Evolutionary conservation across 2,329 filamentous ascomycete genomes (phyloP).

Genomic region (Pestalotiopsis sp.): DNA sequence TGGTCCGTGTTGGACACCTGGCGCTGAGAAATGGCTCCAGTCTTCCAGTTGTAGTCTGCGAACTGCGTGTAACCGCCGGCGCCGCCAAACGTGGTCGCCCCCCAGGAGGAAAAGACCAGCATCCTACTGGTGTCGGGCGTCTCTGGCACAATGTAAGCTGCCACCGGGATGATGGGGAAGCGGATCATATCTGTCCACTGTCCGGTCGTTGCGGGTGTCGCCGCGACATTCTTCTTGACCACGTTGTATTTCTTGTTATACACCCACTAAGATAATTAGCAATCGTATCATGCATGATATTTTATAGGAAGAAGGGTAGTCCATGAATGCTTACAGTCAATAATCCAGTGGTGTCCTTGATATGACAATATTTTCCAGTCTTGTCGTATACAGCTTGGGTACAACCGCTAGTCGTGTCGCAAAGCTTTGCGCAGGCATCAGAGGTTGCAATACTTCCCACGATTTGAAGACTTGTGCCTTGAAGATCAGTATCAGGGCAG

Average conservation of each 20-base stretch:
- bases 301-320: background rate
- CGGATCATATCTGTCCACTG: conserved; percentile 25
- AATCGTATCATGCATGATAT: background rate
- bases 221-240: conserved; percentile 10
- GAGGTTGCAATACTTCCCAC: conserved; percentile 1
- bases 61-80: conserved; percentile 17
- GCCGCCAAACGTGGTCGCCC: conserved; percentile 1
- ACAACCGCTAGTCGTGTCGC: conserved; percentile 8
- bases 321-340: background rate
- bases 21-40: conserved; percentile 15
- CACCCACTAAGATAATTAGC: conserved; percentile 17
- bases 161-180: conserved; percentile 26
- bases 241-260: conserved; percentile 15
- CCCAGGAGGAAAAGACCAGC: conserved; percentile 15
- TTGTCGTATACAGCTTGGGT: conserved; percentile 13
- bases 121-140: conserved; percentile 23
- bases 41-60: conserved; percentile 23
- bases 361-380: conserved; percentile 13
- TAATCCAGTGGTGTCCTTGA: conserved; percentile 5
- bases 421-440: conserved; percentile 7
- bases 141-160: conserved; percentile 27
- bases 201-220: conserved; percentile 9
- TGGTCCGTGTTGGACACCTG: conserved; percentile 32
- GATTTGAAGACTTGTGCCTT: background rate
- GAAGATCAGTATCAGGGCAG: conserved; percentile 9